A percentile compares a stretch with the other conserved stretches of the same genome.
phyloP scores from a whole-genome alignment of 2,329 filamentous ascomycete species.

The Diplodia sapinea region DNA sequence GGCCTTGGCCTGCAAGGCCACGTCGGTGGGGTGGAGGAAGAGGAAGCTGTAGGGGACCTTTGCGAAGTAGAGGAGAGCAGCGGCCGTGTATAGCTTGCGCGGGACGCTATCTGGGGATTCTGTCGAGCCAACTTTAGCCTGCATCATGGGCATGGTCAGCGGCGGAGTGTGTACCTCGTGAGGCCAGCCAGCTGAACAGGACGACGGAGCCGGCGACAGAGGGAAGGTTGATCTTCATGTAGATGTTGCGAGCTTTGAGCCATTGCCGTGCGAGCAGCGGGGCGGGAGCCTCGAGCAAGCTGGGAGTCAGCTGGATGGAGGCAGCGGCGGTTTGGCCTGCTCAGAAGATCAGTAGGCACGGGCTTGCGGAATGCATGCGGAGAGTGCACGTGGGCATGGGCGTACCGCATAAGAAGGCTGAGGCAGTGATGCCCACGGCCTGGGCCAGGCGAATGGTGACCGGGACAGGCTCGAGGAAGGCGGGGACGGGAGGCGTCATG shows the following conservation, averaged over 20 bases:
- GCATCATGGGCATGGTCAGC: background rate
- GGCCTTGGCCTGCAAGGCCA: constrained; percentile 54
- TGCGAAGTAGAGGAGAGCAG: constrained; percentile 53
- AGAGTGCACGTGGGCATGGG: background rate
- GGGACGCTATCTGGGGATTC: constrained; percentile 41
- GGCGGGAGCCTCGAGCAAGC: constrained; percentile 61
- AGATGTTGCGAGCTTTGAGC: constrained; percentile 51
- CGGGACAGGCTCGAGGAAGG: constrained; percentile 36
- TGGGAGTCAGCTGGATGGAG: constrained; percentile 57
- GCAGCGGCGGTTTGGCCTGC: constrained; percentile 45
- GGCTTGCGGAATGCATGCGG: no score
- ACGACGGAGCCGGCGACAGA: constrained; percentile 46
- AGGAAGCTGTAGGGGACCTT: constrained; percentile 61
- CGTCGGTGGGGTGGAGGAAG: constrained; percentile 57
- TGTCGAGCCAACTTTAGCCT: constrained; percentile 6
- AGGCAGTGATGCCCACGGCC: constrained; percentile 58
- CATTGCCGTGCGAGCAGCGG: constrained; percentile 64
- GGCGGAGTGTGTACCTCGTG: constrained; percentile 40
- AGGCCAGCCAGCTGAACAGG: constrained; percentile 57
- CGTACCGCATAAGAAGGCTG: constrained; percentile 54
- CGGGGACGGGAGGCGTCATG: constrained; percentile 20
- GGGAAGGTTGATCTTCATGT: constrained; percentile 38
- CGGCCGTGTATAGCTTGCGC: constrained; percentile 54
- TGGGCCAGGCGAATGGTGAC: constrained; percentile 55
- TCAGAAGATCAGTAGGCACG: background rate